Evolutionary conservation across 805 yeast genomes (phyloP).

Genomic region (Saturnispora ahearnii): DNA sequence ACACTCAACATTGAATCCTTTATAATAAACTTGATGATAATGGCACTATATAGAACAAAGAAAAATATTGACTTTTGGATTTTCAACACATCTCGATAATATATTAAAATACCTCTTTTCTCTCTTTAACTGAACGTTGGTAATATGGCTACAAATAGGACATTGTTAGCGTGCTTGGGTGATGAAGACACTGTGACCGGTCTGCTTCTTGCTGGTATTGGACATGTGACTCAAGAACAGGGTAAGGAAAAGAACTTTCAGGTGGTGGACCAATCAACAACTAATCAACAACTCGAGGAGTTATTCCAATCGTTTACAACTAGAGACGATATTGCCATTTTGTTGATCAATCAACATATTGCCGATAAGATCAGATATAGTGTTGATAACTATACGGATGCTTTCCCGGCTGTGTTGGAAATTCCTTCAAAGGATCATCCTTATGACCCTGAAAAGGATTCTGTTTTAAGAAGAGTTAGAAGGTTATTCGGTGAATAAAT

Average conservation of each 20-base stretch:
- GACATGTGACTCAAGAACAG: conserved; percentile 62
- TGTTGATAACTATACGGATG: conserved; percentile 77
- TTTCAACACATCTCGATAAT: too few species aligned
- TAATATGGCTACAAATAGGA: conserved; percentile 42
- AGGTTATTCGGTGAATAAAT: conserved; percentile 78
- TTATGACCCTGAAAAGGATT: conserved; percentile 96
- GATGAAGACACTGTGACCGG: conserved; percentile 98
- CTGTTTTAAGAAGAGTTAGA: conserved; percentile 88
- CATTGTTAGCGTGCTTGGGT: conserved; percentile 86
- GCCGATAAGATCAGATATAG: conserved; percentile 82
- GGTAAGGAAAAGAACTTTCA: conserved; percentile 70
- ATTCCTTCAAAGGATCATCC: conserved; percentile 99
- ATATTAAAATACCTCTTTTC: too few species aligned
- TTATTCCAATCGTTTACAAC: conserved; percentile 70
- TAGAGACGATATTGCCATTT: conserved; percentile 86
- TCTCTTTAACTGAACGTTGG: not conserved
- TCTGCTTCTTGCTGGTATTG: conserved; percentile 87
- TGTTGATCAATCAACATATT: conserved; percentile 87
- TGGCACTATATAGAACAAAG: too few species aligned
- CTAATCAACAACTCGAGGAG: conserved; percentile 62
- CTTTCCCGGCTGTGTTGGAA: conserved; percentile 94
- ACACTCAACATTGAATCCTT: not conserved
- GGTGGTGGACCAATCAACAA: conserved; percentile 70
- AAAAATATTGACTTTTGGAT: too few species aligned
- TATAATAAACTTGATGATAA: not conserved